phyloP scores from a whole-genome alignment of 768 basidiomycete species.

The Thelephora ganbajun region DNA sequence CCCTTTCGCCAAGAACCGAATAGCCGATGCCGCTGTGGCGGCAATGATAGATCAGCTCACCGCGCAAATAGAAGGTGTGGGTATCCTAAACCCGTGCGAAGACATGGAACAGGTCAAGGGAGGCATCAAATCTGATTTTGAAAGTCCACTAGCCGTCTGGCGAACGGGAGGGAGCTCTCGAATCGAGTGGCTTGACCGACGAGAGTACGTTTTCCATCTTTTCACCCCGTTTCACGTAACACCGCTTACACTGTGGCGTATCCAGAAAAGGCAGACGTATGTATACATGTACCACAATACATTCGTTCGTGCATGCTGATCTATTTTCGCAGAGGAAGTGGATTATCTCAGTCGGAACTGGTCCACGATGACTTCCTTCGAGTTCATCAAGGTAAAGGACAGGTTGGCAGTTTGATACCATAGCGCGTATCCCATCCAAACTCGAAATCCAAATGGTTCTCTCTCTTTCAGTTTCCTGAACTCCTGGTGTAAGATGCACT shows the following conservation, averaged over 20 bases:
- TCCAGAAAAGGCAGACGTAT: background rate
- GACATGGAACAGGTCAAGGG: slow-evolving; percentile 23
- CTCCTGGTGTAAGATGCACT: background rate
- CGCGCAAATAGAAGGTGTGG: slow-evolving; percentile 19
- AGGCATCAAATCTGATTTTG: slow-evolving; percentile 18
- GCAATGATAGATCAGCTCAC: slow-evolving; percentile 38
- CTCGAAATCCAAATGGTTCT: slow-evolving; percentile 1
- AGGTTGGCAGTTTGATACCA: slow-evolving; percentile 35
- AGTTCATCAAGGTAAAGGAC: slow-evolving; percentile 39
- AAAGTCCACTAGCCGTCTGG: slow-evolving; percentile 32
- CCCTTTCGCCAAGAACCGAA: slow-evolving; percentile 52
- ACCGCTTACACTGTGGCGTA: background rate
- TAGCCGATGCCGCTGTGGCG: slow-evolving; percentile 35
- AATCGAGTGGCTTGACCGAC: slow-evolving; percentile 45
- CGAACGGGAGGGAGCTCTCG: slow-evolving; percentile 32
- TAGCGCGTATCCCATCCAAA: background rate
- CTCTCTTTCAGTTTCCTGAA: slow-evolving; percentile 4
- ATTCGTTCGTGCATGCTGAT: background rate
- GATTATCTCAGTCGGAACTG: slow-evolving; percentile 31
- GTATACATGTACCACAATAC: background rate
- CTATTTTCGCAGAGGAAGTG: slow-evolving; percentile 25
- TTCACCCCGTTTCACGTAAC: background rate
- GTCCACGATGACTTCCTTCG: slow-evolving; percentile 31
- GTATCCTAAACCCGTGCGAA: slow-evolving; percentile 1
- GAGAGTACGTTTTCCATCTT: slow-evolving; percentile 25